phyloP scores from a whole-genome alignment of 768 basidiomycete genomes.

The Pulveroboletus sp. region DNA sequence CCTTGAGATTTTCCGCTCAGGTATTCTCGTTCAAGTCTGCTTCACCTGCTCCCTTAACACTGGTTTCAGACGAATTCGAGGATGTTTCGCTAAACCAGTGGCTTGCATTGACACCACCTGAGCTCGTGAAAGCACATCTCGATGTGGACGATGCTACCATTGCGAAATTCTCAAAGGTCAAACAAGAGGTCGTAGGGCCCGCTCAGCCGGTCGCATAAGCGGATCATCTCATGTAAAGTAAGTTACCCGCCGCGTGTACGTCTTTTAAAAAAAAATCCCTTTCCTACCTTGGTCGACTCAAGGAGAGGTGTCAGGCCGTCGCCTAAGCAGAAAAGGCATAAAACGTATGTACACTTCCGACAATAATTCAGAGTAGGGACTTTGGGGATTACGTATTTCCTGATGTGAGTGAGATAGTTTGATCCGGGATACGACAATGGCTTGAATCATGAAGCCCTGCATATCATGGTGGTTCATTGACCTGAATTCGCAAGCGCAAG shows the following conservation, averaged over 20 bases:
- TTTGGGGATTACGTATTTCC: no score
- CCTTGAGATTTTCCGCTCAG: conserved; percentile 59
- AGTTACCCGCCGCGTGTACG: conserved; percentile 13
- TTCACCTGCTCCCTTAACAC: background rate
- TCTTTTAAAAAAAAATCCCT: background rate
- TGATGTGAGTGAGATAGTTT: no score
- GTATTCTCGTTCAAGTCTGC: conserved; percentile 22
- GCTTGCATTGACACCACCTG: conserved; percentile 57
- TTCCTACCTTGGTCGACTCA: no score
- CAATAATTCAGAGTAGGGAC: no score
- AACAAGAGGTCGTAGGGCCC: conserved; percentile 43
- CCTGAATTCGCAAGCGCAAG: no score
- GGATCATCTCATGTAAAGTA: background rate
- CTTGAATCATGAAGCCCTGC: no score
- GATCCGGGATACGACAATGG: no score
- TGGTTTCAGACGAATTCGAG: conserved; percentile 40
- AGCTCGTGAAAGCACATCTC: conserved; percentile 59
- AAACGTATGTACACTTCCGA: no score
- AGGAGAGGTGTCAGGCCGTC: no score
- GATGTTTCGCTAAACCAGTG: conserved; percentile 57
- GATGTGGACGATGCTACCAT: conserved; percentile 49
- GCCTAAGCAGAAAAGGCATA: no score
- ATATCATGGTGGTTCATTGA: no score
- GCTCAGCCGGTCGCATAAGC: background rate
- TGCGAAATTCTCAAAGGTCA: conserved; percentile 44